Evolutionary conservation across 345 rosid species (phyloP).

Genomic region (Brassica juncea): DNA sequence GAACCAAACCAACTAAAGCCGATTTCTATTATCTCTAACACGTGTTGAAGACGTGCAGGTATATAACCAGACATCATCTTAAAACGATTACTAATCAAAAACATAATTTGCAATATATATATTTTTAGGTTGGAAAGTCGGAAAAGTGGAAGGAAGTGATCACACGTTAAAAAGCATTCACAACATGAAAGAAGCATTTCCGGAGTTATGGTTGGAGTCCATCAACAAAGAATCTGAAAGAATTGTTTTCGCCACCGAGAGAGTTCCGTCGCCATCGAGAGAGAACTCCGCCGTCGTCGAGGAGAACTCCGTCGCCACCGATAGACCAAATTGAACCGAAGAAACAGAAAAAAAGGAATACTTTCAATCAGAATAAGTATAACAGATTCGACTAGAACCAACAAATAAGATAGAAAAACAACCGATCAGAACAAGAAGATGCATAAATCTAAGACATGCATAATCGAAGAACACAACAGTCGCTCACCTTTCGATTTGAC

Average conservation of each 20-base stretch:
- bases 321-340: too few species aligned
- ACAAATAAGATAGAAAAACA: too few species aligned
- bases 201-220: slow-evolving; percentile 64
- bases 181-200: slow-evolving; percentile 75
- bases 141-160: slow-evolving; percentile 66
- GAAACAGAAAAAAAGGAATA: too few species aligned
- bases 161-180: slow-evolving; percentile 78
- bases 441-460: too few species aligned
- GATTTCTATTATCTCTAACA: not conserved
- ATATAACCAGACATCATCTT: not conserved
- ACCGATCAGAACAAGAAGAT: too few species aligned
- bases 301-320: too few species aligned
- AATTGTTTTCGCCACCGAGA: slow-evolving; percentile 37
- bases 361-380: too few species aligned
- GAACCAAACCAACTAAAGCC: not conserved
- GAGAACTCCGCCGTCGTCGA: too few species aligned
- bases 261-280: slow-evolving; percentile 35
- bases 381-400: too few species aligned
- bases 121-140: slow-evolving; percentile 64
- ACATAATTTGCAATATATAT: not conserved
- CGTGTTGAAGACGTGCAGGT: not conserved
- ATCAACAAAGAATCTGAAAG: slow-evolving; percentile 43
- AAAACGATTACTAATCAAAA: not conserved
- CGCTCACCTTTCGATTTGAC: too few species aligned
- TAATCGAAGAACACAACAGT: too few species aligned